These are phyloP conservation scores for Paecilomyces sp. DNA, from an alignment of 2,329 filamentous ascomycete genomes.

Conservation along the genomic window DNA sequence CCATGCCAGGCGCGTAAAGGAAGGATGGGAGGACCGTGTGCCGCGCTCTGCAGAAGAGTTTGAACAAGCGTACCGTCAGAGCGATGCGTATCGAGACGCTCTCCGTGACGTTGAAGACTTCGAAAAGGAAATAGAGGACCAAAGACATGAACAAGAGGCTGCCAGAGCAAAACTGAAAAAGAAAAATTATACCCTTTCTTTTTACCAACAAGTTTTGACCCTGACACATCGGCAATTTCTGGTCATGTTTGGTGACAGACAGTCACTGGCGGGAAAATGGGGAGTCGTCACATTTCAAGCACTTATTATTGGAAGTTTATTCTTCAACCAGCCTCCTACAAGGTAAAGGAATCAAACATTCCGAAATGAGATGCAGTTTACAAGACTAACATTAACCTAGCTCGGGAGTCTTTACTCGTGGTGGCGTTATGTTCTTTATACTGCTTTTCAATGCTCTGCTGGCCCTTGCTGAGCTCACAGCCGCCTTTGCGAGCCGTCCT, in stretches of 20 bases:
- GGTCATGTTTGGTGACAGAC: constrained; percentile 48
- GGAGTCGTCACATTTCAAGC: constrained; percentile 39
- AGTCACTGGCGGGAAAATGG: constrained; percentile 46
- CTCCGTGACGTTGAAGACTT: constrained; percentile 48
- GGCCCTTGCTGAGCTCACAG: constrained; percentile 53
- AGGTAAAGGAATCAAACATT: constrained; percentile 14
- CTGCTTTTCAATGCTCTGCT: constrained; percentile 58
- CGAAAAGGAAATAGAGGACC: constrained; percentile 40
- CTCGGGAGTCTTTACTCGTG: constrained; percentile 51
- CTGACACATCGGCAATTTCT: constrained; percentile 50
- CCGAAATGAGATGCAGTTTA: neutral
- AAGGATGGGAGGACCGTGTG: constrained; percentile 51
- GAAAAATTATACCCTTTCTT: constrained; percentile 48
- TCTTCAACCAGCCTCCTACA: constrained; percentile 49
- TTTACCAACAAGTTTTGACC: constrained; percentile 43
- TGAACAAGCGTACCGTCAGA: constrained; percentile 44
- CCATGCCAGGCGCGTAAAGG: constrained; percentile 49
- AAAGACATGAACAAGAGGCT: constrained; percentile 34
- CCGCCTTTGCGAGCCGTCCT: constrained; percentile 55
- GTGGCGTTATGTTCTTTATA: constrained; percentile 56
- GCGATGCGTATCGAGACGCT: constrained; percentile 36
- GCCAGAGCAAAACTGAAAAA: constrained; percentile 33
- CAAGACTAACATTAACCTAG: constrained; percentile 15
- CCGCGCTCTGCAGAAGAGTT: constrained; percentile 52
- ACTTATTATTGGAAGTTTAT: constrained; percentile 43